These are phyloP conservation scores for Mallotus japonicus DNA, from an alignment of 441 rosid species.

Conservation along the genomic window DNA sequence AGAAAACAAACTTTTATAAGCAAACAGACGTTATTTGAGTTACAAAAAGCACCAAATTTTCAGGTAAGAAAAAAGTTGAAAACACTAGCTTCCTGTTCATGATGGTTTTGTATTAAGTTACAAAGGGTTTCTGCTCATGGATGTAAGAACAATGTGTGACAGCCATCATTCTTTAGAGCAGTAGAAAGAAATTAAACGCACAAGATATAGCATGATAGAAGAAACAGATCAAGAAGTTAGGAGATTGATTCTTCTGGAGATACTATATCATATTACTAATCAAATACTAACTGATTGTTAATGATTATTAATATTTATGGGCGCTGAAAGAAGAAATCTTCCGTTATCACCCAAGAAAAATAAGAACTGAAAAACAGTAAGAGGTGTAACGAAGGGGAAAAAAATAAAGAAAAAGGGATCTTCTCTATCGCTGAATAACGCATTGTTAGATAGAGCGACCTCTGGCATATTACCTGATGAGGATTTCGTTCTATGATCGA, in stretches of 20 bases:
- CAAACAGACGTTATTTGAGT: too few species aligned
- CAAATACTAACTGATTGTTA: too few species aligned
- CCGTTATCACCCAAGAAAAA: too few species aligned
- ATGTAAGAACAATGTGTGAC: neutral
- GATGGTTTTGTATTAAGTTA: neutral
- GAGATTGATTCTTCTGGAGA: neutral
- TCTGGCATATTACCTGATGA: slow-evolving; percentile 58
- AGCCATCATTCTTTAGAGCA: neutral
- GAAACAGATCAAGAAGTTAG: neutral
- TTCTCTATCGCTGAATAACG: neutral
- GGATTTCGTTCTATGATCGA: slow-evolving; percentile 95
- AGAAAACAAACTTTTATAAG: too few species aligned
- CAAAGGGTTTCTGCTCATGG: neutral
- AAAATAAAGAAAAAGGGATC: neutral
- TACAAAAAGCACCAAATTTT: too few species aligned
- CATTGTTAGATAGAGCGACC: slow-evolving; percentile 2
- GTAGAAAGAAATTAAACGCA: neutral
- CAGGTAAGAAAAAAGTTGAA: too few species aligned
- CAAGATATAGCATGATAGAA: neutral
- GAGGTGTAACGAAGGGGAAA: too few species aligned
- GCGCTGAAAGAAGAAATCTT: too few species aligned
- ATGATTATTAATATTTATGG: too few species aligned
- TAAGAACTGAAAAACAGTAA: too few species aligned
- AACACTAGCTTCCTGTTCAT: neutral
- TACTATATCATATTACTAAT: too few species aligned